Evolutionary conservation across 176 grass and related monocot genomes (phyloP).

Genomic region (Lolium rigidum): DNA sequence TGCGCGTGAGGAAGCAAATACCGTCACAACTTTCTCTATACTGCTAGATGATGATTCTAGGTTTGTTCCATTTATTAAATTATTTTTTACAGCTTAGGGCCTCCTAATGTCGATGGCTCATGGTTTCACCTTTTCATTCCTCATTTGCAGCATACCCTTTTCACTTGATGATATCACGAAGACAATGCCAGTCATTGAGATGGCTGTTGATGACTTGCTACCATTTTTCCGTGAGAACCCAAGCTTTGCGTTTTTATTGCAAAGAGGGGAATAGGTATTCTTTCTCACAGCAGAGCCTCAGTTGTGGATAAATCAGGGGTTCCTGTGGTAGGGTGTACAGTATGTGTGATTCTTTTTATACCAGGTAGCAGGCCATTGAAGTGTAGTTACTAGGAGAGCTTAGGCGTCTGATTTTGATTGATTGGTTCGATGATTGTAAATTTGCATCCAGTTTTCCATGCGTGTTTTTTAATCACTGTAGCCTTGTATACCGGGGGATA

Average conservation of each 20-base stretch:
- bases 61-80: constrained; percentile 48
- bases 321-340: constrained; percentile 55
- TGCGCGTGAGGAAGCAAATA: constrained; percentile 67
- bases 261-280: constrained; percentile 65
- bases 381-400: constrained; percentile 54
- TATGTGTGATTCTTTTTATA: constrained; percentile 52
- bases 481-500: constrained; percentile 48
- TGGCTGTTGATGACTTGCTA: constrained; percentile 70
- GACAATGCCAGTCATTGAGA: constrained; percentile 72
- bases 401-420: constrained; percentile 60
- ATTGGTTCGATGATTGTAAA: constrained; percentile 65
- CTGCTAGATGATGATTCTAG: constrained; percentile 87
- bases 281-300: constrained; percentile 28
- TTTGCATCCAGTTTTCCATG: constrained; percentile 42
- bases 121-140: constrained; percentile 29
- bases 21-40: constrained; percentile 56
- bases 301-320: constrained; percentile 60
- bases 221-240: constrained; percentile 75
- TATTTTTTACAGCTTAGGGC: constrained; percentile 14
- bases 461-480: constrained; percentile 32
- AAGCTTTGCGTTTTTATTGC: constrained; percentile 93
- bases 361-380: constrained; percentile 49
- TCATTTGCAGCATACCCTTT: constrained; percentile 82
- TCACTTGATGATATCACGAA: constrained; percentile 86
- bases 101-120: constrained; percentile 26